Percentiles rank a stretch among this genome's conserved stretches.
These are phyloP conservation scores for Leishmania tropica DNA, from an alignment of 208 protist genomes.

Conservation along the genomic window DNA sequence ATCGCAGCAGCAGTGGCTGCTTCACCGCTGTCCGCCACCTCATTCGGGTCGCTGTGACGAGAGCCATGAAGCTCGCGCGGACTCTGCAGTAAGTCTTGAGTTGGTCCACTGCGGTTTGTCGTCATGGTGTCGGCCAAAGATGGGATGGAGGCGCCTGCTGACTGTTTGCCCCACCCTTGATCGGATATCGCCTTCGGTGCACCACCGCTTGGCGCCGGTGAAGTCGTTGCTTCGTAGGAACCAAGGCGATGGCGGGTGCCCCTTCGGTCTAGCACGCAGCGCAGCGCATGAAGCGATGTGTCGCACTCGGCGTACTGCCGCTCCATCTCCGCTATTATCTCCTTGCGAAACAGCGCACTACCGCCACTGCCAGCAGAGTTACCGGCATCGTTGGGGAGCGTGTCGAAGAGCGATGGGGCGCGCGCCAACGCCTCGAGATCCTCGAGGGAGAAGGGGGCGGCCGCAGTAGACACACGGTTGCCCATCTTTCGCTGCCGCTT, in stretches of 20 bases:
- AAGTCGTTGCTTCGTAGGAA: neutral
- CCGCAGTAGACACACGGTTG: conserved; percentile 59
- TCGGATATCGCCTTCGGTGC: neutral
- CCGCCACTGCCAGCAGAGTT: neutral
- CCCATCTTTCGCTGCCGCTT: conserved; percentile 45
- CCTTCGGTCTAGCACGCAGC: conserved; percentile 25
- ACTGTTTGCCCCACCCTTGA: neutral
- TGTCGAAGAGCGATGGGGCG: conserved; percentile 10
- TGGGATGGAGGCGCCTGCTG: neutral
- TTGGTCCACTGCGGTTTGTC: neutral
- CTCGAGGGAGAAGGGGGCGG: conserved; percentile 48
- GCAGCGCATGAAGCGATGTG: conserved; percentile 30
- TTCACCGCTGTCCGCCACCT: neutral
- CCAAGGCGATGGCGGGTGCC: conserved; percentile 3
- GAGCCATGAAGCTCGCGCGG: neutral
- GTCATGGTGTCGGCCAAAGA: neutral
- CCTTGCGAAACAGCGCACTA: conserved; percentile 6
- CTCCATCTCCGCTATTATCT: conserved; percentile 25
- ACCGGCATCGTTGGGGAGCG: conserved; percentile 2
- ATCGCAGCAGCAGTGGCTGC: neutral
- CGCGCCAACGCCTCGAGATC: conserved; percentile 34
- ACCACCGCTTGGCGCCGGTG: neutral
- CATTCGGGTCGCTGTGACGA: neutral
- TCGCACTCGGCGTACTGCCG: conserved; percentile 24
- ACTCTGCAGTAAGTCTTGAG: neutral